phyloP scores from a whole-genome alignment of 768 basidiomycete species.

The Lactifluus echinatus region DNA sequence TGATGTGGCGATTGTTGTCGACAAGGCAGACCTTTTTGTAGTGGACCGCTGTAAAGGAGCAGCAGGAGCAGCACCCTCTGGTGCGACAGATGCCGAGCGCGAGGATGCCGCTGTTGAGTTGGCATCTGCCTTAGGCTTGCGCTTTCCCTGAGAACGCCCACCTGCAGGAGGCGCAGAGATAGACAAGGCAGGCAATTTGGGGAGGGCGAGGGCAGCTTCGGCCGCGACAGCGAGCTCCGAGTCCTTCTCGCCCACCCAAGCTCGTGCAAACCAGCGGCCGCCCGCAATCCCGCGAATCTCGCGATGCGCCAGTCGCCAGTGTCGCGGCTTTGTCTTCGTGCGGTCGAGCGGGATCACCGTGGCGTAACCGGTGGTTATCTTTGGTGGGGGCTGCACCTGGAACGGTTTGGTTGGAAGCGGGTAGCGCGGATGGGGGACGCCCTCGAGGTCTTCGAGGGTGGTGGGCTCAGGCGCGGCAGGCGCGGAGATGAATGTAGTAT shows the following conservation, averaged over 20 bases:
- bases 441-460: constrained; percentile 40
- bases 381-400: constrained; percentile 69
- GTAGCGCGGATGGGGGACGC: constrained; percentile 58
- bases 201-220: constrained; percentile 11
- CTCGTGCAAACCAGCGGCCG: constrained; percentile 67
- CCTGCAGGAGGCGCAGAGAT: constrained; percentile 1
- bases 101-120: constrained; percentile 20
- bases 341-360: constrained; percentile 60
- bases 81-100: constrained; percentile 17
- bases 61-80: constrained; percentile 4
- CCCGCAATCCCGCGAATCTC: constrained; percentile 79
- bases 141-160: constrained; percentile 10
- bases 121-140: constrained; percentile 17
- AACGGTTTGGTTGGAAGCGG: constrained; percentile 79
- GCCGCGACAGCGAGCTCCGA: constrained; percentile 43
- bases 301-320: constrained; percentile 66
- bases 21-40: constrained; percentile 17
- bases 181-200: constrained; percentile 18
- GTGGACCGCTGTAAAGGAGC: constrained; percentile 8
- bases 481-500: background rate
- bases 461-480: background rate
- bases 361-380: constrained; percentile 68
- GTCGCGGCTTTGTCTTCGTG: constrained; percentile 49
- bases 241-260: constrained; percentile 84
- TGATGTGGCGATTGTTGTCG: constrained; percentile 16